A percentile compares a stretch with the other conserved stretches of the same genome.
Conservation (phyloP, 148 eudicot species). For the Polygonum aviculare region DNA sequence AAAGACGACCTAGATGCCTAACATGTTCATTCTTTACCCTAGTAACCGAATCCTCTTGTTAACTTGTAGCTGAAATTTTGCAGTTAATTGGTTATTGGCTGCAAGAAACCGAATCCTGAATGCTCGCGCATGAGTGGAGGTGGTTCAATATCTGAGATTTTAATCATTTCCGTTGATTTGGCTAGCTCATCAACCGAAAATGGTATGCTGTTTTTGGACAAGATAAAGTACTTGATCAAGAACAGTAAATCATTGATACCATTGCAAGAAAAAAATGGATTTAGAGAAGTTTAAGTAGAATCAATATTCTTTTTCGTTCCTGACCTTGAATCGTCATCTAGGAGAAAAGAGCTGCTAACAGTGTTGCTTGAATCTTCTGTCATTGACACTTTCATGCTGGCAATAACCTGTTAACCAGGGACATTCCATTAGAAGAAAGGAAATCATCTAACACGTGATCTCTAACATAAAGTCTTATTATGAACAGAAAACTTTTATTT, state of each 20-base stretch:
- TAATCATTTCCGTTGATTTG: constrained; percentile 65
- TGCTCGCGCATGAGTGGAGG: constrained; percentile 83
- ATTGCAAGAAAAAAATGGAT: background rate
- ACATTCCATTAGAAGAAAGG: background rate
- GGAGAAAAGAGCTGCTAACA: constrained; percentile 69
- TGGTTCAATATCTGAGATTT: constrained; percentile 63
- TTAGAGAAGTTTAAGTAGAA: background rate
- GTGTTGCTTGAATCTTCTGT: constrained; percentile 80
- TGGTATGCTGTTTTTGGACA: constrained; percentile 53
- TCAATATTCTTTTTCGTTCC: background rate
- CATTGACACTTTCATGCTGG: constrained; percentile 73
- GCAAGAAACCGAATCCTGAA: constrained; percentile 70
- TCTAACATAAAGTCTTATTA: background rate
- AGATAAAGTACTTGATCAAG: background rate
- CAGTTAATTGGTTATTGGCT: background rate
- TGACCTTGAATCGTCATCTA: constrained; percentile 89
- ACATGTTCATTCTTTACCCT: background rate
- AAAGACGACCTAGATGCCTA: background rate
- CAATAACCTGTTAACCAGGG: constrained; percentile 44
- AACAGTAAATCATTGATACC: background rate
- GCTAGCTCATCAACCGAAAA: constrained; percentile 81
- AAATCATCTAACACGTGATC: background rate
- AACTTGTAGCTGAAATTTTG: constrained; percentile 1
- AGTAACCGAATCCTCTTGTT: background rate
- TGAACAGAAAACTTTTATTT: too few species aligned